Conservation (phyloP, 148 eudicot species). For the Euryodendron excelsum region DNA sequence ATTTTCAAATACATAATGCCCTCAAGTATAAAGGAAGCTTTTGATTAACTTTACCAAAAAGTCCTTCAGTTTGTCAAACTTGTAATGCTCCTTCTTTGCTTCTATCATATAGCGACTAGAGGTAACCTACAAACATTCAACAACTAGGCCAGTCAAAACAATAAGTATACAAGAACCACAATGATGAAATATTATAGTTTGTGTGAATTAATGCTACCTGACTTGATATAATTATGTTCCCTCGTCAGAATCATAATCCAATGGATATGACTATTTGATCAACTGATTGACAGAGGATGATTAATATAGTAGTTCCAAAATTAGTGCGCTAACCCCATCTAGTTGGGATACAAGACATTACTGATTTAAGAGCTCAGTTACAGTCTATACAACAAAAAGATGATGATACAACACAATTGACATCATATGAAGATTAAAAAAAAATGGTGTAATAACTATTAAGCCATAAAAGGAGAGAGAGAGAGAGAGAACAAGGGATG, state of each 20-base stretch:
- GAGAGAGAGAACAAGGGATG: background rate
- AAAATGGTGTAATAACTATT: background rate
- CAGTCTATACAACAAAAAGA: background rate
- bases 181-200: background rate
- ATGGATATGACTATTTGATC: background rate
- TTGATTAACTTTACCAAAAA: constrained; percentile 54
- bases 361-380: background rate
- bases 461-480: background rate
- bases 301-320: background rate
- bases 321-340: background rate
- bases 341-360: background rate
- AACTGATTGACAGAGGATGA: background rate
- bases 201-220: background rate
- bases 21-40: background rate
- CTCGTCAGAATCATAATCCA: background rate
- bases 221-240: background rate
- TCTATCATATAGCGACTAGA: constrained; percentile 77
- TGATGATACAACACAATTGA: background rate
- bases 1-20: background rate
- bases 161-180: background rate
- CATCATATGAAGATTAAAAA: background rate
- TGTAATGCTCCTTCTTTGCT: constrained; percentile 92
- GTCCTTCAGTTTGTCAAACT: constrained; percentile 64
- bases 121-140: constrained; percentile 57
- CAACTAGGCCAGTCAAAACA: background rate